Conservation (phyloP, 306 rosid species). For the Prosopis cineraria region DNA sequence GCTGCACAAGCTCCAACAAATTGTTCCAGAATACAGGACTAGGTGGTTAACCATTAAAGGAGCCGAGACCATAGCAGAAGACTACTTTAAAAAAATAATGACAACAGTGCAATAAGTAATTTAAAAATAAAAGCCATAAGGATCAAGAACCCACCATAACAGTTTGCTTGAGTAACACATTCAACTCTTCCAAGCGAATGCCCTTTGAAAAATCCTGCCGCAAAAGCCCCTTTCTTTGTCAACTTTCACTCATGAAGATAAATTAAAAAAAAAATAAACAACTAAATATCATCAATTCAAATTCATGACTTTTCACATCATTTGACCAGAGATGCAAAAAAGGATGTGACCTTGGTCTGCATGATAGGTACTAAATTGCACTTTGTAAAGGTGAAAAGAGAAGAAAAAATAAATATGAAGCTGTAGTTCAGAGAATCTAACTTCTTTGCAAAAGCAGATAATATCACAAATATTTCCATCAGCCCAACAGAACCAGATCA, state of each 20-base stretch:
- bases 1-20: not conserved
- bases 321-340: conserved; percentile 3
- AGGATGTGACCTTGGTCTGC: not conserved
- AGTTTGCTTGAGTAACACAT: conserved; percentile 85
- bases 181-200: conserved; percentile 91
- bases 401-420: conserved; percentile 9
- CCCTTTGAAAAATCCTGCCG: conserved; percentile 94
- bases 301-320: conserved; percentile 9
- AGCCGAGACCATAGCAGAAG: not conserved
- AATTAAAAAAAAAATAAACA: conserved; percentile 13
- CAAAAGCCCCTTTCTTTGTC: conserved; percentile 35
- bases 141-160: conserved; percentile 72
- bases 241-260: conserved; percentile 21
- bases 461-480: conserved; percentile 18
- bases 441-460: conserved; percentile 20
- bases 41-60: not conserved
- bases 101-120: not conserved
- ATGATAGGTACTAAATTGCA: conserved; percentile 9
- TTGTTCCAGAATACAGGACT: not conserved
- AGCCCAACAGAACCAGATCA: conserved; percentile 16
- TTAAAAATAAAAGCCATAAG: conserved; percentile 10
- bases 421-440: conserved; percentile 17
- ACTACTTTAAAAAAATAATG: not conserved
- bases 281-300: not conserved
- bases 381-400: conserved; percentile 24